Evolutionary conservation across 768 basidiomycete species (phyloP), one percentile per base, ranked within the genome.

Genomic region (Naganishia kalamii): DNA sequence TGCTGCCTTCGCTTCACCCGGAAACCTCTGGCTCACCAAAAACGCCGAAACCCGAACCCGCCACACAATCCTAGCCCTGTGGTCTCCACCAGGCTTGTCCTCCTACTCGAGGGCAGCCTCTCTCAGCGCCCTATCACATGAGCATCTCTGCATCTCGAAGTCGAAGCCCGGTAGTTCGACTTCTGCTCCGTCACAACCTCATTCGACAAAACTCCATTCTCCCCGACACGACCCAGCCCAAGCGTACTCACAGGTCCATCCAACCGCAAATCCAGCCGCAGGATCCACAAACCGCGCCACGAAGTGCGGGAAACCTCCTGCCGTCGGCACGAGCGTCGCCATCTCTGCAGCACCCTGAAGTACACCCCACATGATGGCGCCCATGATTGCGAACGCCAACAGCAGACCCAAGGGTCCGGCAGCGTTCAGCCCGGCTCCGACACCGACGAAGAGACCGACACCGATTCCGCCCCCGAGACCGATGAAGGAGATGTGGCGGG

Each of bases 361-460:
- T n/a, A 57, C 54, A 29, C 47, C 62, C 23, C 62, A 71, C 33
- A 72, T 74, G 37, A 81, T 70, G 1, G 71, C 73, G 66, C 84
- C 79, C 70, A 81, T 75, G 72, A 81, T 74, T 67, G 79, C 54
- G 71, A 83, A 84, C 1, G 81, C 85, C 10, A 85, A 72, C 60
- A 85, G 72, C 0, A 81, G 71, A 12, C 85, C 84, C 0, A 84
- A 76, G 5, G 85, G 85, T 0, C 85, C 85, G 5, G 82, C 84
- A 30, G 80, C 79, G 0, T 80, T 78, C 25, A 85, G 79, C 4
- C 80, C 76, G 5, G 67, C 77, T 0, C 83, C 85, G 3, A 83
- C 81, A 5, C 83, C 82, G 15, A 86, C 74, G 74, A 86, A 85
- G 3, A 85, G 77, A 54, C 85, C 84, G 1, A 83, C 84, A 19